phyloP scores from a whole-genome alignment of 225 moss, liverwort and hornwort genomes.

The Neckera pumila region DNA sequence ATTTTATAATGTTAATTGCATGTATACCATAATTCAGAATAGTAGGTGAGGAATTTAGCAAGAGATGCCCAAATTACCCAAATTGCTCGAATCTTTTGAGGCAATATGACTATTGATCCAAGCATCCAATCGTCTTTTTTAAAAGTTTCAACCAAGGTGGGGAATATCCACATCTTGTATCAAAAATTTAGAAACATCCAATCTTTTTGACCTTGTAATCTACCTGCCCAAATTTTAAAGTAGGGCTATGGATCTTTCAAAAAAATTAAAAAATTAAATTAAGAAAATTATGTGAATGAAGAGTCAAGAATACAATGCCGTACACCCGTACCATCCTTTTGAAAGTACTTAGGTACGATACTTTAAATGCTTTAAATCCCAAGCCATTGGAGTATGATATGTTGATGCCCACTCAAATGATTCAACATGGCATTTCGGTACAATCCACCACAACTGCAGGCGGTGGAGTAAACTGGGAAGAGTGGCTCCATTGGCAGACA shows the following conservation, averaged over 20 bases:
- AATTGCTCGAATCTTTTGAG: not conserved
- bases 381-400: not conserved
- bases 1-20: not conserved
- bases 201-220: not conserved
- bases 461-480: not conserved
- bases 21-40: not conserved
- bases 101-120: not conserved
- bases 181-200: fast-evolving
- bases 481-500: not conserved
- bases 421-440: not conserved
- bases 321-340: not conserved
- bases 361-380: not conserved
- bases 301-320: not conserved
- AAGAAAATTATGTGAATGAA: not conserved
- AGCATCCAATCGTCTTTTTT: fast-evolving
- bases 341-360: not conserved
- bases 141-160: fast-evolving
- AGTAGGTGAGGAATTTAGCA: not conserved
- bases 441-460: not conserved
- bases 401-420: not conserved
- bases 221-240: not conserved
- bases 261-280: not conserved
- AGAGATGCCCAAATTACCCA: not conserved
- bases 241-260: too few relatives aligned
- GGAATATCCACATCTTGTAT: not conserved